phyloP scores from a whole-genome alignment of 163 green algal species.

The Volvox carteri region DNA sequence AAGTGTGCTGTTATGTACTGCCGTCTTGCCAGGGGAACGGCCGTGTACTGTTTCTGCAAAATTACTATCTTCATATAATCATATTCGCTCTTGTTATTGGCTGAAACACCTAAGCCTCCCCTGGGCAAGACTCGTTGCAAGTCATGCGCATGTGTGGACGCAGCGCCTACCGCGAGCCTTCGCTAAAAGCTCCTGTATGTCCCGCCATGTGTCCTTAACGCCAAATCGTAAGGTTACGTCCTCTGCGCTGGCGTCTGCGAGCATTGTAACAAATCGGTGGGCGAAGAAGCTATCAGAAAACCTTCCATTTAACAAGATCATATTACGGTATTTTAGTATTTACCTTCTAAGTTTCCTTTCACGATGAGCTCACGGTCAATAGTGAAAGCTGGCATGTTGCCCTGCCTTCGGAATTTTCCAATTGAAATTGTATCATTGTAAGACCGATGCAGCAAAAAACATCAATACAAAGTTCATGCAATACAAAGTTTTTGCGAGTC shows the following conservation, averaged over 20 bases:
- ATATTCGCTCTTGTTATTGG: background rate
- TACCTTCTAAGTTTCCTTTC: background rate
- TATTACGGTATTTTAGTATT: background rate
- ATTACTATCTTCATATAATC: background rate
- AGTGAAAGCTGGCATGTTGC: background rate
- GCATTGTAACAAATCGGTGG: background rate
- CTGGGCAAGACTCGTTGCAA: background rate
- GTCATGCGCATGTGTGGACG: conserved; percentile 5
- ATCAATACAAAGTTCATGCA: background rate
- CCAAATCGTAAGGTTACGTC: background rate
- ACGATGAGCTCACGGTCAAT: background rate
- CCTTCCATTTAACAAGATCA: background rate
- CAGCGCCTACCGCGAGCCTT: background rate
- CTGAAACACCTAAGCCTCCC: background rate
- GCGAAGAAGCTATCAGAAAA: background rate
- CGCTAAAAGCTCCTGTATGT: conserved; percentile 12
- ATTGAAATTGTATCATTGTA: too few species aligned
- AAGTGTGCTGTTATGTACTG: background rate
- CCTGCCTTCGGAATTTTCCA: background rate
- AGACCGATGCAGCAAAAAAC: background rate
- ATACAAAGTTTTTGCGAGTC: background rate
- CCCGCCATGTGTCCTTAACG: background rate
- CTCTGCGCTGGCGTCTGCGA: background rate
- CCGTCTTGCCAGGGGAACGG: background rate
- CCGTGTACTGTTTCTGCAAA: background rate